Evolutionary conservation across 1,139 yeast species (phyloP).

Genomic region (Taphrina betulina): DNA sequence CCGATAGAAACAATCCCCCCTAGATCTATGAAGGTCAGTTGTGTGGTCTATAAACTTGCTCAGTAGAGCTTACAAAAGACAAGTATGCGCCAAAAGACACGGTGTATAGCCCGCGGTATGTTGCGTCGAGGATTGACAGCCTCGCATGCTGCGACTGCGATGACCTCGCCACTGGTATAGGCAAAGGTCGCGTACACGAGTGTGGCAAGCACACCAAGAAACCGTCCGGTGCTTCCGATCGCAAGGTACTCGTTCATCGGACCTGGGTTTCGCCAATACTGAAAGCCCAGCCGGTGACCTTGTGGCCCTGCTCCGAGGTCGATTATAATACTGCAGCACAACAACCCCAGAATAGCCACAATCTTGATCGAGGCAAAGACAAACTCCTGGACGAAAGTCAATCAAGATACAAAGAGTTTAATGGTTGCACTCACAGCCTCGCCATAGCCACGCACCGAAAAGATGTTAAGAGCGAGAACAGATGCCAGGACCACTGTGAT

Average conservation of each 20-base stretch:
- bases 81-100: slow-evolving; percentile 69
- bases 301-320: slow-evolving; percentile 63
- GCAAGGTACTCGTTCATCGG: slow-evolving; percentile 51
- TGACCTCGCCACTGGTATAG: slow-evolving; percentile 78
- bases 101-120: slow-evolving; percentile 67
- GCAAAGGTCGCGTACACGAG: slow-evolving; percentile 86
- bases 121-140: slow-evolving; percentile 69
- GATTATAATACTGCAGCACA: slow-evolving; percentile 58
- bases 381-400: slow-evolving; percentile 50
- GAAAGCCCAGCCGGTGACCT: slow-evolving; percentile 47
- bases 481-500: slow-evolving; percentile 67
- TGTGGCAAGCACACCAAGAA: slow-evolving; percentile 76
- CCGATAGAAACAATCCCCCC: slow-evolving; percentile 63
- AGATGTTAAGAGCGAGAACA: slow-evolving; percentile 45
- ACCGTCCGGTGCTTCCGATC: slow-evolving; percentile 51
- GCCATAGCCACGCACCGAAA: slow-evolving; percentile 51
- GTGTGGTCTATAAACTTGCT: background rate
- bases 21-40: slow-evolving; percentile 44
- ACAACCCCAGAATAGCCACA: slow-evolving; percentile 52
- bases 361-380: slow-evolving; percentile 62
- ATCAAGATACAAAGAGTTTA: background rate
- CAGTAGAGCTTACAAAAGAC: slow-evolving; percentile 48
- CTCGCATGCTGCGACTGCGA: slow-evolving; percentile 84
- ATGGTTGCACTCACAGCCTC: slow-evolving; percentile 49
- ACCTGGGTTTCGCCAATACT: slow-evolving; percentile 60